Conservation (phyloP, 192 early-diverging fungal species). For the Dispira simplex region DNA sequence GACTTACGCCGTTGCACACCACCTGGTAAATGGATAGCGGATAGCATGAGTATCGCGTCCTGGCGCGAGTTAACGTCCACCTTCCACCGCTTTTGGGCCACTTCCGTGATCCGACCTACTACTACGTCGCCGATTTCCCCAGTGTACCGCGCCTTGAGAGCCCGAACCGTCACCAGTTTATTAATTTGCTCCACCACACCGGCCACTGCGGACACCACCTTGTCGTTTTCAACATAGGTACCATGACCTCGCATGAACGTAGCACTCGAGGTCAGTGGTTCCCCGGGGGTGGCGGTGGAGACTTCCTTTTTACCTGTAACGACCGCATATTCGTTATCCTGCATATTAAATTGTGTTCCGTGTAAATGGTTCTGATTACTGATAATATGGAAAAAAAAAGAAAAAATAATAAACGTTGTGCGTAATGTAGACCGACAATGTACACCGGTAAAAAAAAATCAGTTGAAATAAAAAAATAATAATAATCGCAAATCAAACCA, state of each 20-base stretch:
- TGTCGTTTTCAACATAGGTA: conserved; percentile 58
- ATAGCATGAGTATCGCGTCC: conserved; percentile 75
- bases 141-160: conserved; percentile 74
- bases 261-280: not conserved
- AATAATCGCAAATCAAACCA: not conserved
- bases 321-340: conserved; percentile 14
- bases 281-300: not conserved
- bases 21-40: conserved; percentile 87
- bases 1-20: conserved; percentile 89
- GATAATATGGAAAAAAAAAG: not conserved
- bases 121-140: conserved; percentile 97
- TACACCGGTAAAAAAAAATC: not conserved
- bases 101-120: conserved; percentile 85
- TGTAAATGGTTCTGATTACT: not conserved
- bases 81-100: conserved; percentile 84
- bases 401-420: not conserved
- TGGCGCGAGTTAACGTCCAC: conserved; percentile 80
- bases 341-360: not conserved
- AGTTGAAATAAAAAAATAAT: not conserved
- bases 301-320: not conserved
- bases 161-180: conserved; percentile 83
- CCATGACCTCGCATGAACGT: conserved; percentile 47
- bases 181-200: conserved; percentile 90
- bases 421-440: not conserved
- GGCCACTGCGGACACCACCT: conserved; percentile 70